Base-by-base conservation (phyloP, 768 basidiomycete species). In the Tricholoma terreum region DNA sequence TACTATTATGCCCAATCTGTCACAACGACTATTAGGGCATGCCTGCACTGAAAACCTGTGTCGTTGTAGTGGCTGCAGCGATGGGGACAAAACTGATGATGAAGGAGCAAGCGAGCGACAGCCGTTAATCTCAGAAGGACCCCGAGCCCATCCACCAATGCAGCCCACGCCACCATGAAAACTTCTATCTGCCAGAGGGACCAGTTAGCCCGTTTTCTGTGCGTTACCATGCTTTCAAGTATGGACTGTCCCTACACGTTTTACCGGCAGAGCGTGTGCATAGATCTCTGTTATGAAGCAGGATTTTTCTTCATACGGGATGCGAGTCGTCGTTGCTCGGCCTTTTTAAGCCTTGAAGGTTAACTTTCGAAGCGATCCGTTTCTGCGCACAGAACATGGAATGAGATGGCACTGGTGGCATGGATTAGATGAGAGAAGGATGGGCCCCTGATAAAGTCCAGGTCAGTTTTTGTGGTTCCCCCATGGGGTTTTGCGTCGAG, bases 11-110 rank as follows among this genome's bases (percentile, higher is more conserved):
- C 1, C 38, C 7, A 40, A 49, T 9, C 17, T 31, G 12, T 19
- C 27, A 11, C 54, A 34, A 49, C 21, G 31, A 22, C 11, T 2
- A 8, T 27, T 24, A 77, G 76, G 75, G 9, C 76, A 77, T 62
- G 45, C 54, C 35, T 77, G 69, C 56, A 77, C 73, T 4, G 69
- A 75, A 50, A 43, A 63, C 58, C 43, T 71, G 19, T 73, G 71
- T 55, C 53, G 54, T 14, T 71, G 67, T 38, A 58, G 68, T 50
- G 59, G 58, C 34, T 43, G 27, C 27, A 2, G 50, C 5, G n/a
- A 52, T 27, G 50, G 15, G 11, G 27, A 30, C 24, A 17, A 54
- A 43, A 48, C 46, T 46, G 49, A 43, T 21, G 62, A 43, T 21
- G 62, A 68, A 35, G 46, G 19, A 14, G 49, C 27, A 30, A 56